These are phyloP conservation scores for Diatrype stigma DNA, from an alignment of 2,329 filamentous ascomycete genomes.

Conservation along the genomic window DNA sequence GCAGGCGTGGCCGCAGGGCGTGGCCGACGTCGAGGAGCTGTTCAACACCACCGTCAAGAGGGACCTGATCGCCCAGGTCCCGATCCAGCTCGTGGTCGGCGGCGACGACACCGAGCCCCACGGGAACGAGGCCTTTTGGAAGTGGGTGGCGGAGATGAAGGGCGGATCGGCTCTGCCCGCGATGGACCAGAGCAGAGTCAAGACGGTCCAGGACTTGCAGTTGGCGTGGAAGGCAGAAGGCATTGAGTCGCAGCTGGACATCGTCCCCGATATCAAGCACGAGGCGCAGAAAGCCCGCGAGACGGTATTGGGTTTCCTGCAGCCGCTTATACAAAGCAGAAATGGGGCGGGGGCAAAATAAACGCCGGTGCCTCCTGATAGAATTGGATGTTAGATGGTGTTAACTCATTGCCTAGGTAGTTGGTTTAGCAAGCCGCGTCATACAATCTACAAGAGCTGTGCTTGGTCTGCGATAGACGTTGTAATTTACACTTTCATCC, in stretches of 20 bases:
- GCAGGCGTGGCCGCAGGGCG: conserved; percentile 17
- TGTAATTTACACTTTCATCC: too few species aligned
- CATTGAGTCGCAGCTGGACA: conserved; percentile 16
- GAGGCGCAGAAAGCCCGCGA: conserved; percentile 11
- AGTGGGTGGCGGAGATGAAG: conserved; percentile 12
- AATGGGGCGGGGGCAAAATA: background rate
- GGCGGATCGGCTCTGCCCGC: background rate
- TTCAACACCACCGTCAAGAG: conserved; percentile 12
- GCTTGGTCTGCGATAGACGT: too few species aligned
- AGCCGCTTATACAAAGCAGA: conserved; percentile 3
- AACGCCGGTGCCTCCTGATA: too few species aligned
- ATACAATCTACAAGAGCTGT: too few species aligned
- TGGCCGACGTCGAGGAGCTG: conserved; percentile 12
- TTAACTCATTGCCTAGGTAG: too few species aligned
- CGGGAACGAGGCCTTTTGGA: conserved; percentile 18
- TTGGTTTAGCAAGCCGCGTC: too few species aligned
- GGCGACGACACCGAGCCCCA: conserved; percentile 13
- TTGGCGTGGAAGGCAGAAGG: conserved; percentile 14
- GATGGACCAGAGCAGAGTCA: conserved; percentile 9
- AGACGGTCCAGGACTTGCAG: conserved; percentile 9
- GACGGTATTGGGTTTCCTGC: conserved; percentile 7
- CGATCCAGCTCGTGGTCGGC: conserved; percentile 20
- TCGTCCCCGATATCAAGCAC: conserved; percentile 20
- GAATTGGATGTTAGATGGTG: too few species aligned
- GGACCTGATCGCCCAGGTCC: conserved; percentile 10